Conservation (phyloP, 495 filamentous ascomycete species). For the Xylaria cubensis region DNA sequence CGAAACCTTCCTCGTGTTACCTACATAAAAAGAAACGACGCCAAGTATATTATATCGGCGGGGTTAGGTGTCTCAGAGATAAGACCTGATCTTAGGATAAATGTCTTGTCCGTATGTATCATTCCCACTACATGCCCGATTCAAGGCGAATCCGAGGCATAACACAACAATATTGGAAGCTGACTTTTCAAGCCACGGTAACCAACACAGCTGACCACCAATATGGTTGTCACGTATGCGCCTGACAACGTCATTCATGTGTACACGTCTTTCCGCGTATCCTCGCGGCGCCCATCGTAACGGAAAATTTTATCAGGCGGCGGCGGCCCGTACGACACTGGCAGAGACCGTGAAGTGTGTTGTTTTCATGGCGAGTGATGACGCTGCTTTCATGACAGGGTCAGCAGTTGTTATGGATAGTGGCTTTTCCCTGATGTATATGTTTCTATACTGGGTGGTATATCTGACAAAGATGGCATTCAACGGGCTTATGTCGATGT, state of each 20-base stretch:
- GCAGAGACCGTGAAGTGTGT: constrained; percentile 30
- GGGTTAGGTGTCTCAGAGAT: not conserved
- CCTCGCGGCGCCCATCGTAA: not conserved
- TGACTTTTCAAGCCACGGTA: not conserved
- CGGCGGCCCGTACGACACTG: not conserved
- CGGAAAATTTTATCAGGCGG: not conserved
- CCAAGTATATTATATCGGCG: not conserved
- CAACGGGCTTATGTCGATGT: not conserved
- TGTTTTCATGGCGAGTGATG: constrained; percentile 35
- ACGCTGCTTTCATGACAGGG: constrained; percentile 31
- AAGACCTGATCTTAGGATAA: no score
- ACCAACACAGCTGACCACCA: not conserved
- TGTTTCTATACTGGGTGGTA: not conserved
- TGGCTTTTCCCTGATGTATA: constrained; percentile 10
- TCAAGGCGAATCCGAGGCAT: no score
- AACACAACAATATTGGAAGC: not conserved
- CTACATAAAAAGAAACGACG: not conserved
- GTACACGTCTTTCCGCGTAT: not conserved
- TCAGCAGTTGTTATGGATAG: constrained; percentile 31
- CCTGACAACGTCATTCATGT: not conserved
- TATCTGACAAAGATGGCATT: no score
- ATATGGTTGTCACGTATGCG: not conserved
- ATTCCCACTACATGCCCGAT: no score
- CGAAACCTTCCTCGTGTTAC: not conserved
- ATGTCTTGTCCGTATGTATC: no score